phyloP scores from a whole-genome alignment of 176 grass and related monocot species.

The Carex pumila region DNA sequence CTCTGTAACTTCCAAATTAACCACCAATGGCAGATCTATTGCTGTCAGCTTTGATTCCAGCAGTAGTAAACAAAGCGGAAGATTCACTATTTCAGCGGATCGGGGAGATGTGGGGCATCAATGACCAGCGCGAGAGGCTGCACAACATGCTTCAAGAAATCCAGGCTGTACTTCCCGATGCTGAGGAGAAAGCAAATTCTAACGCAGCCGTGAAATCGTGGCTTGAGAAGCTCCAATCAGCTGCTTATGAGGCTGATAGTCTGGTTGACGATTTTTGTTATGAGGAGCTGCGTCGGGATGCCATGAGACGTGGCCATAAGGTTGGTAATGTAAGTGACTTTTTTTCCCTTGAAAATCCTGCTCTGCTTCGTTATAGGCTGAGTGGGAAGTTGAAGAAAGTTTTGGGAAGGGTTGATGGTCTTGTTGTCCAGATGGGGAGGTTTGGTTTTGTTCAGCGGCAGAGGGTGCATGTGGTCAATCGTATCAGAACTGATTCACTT shows the following conservation, averaged over 20 bases:
- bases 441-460: neutral
- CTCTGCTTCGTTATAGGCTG: constrained; percentile 8
- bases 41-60: neutral
- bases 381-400: constrained; percentile 20
- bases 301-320: neutral
- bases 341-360: neutral
- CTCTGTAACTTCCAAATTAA: neutral
- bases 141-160: neutral
- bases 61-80: neutral
- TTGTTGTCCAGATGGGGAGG: neutral
- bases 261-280: constrained; percentile 34
- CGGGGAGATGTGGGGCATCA: neutral
- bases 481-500: neutral
- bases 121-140: neutral
- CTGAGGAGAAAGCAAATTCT: neutral
- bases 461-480: neutral
- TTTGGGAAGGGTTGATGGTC: neutral
- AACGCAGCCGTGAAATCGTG: neutral
- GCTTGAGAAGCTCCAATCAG: constrained; percentile 23
- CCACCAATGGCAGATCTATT: neutral
- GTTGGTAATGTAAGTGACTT: neutral
- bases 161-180: constrained; percentile 5
- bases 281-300: constrained; percentile 22
- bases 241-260: constrained; percentile 26
- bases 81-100: neutral